phyloP scores from a whole-genome alignment of 768 basidiomycete species.

The Naganishia vaughanmartiniae region DNA sequence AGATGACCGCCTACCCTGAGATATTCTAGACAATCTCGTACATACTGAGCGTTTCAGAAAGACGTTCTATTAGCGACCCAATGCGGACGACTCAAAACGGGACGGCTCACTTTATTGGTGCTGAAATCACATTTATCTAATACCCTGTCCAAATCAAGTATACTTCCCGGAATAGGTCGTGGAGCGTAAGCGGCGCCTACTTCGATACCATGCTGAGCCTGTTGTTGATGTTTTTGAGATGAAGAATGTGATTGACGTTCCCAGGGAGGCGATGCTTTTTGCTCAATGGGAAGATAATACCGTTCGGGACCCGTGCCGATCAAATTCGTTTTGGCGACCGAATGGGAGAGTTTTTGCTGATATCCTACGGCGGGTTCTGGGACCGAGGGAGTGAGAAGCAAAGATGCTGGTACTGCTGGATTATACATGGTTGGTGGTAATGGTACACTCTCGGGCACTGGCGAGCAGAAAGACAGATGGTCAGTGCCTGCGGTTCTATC shows the following conservation, averaged over 20 bases:
- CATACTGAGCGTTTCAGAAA: constrained; percentile 64
- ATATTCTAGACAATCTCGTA: constrained; percentile 95
- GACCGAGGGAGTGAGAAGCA: constrained; percentile 34
- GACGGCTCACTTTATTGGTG: constrained; percentile 55
- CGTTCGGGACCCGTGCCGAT: constrained; percentile 74
- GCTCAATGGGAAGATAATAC: constrained; percentile 67
- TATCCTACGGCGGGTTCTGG: constrained; percentile 41
- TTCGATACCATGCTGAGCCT: constrained; percentile 7
- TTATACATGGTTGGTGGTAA: constrained; percentile 43
- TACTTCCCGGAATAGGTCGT: constrained; percentile 75
- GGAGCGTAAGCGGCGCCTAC: constrained; percentile 69
- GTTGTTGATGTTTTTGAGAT: constrained; percentile 22
- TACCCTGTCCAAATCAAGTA: constrained; percentile 83
- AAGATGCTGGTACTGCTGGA: constrained; percentile 47
- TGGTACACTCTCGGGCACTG: constrained; percentile 47
- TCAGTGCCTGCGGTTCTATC: not conserved
- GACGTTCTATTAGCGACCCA: not conserved
- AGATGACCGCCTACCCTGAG: constrained; percentile 85
- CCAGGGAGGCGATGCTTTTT: constrained; percentile 56
- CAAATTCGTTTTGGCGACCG: constrained; percentile 58
- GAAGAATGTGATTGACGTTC: constrained; percentile 12
- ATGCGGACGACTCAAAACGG: not conserved
- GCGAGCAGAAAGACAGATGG: not conserved
- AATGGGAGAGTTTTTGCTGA: constrained; percentile 37
- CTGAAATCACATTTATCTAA: constrained; percentile 93